Base-by-base conservation (phyloP, 495 filamentous ascomycete genomes). In the Neurospora sublineolata region DNA sequence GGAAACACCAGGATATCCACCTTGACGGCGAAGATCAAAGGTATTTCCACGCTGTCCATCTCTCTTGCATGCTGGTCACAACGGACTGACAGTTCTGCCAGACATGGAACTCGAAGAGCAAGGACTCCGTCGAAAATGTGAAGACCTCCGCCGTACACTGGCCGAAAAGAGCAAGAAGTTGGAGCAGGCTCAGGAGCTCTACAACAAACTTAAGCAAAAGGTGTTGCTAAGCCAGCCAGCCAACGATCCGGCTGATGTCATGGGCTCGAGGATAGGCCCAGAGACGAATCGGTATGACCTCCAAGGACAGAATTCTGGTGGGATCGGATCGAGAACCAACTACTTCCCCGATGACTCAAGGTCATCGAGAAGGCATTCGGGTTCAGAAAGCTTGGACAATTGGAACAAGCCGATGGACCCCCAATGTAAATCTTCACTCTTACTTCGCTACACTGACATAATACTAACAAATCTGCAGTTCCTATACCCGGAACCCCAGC, bases 181-280 rank as follows among this genome's bases (percentile, higher is more conserved):
- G n/a, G 82, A 89, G 4, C 90, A 94, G 71, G 90, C 89, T 23
- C 92, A 93, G 74, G 92, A 94, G 73, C 86, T 97, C 7, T 97
- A 97, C 73, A 90, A 93, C 73, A 86, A 90, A 39, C 83, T 97
- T 60, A 97, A 97, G 79, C 86, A 89, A 33, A 88, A 89, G 69
- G 87, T 89, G 5, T 88, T 93, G 84, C 81, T 86, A 36, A 86
- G 87, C 10, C 89, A 91, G 37, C 89, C 93, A 68, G 88, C 91
- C 71, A 86, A 85, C 60, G 91, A 91, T 20, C 92, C 91, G 4
- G 88, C 86, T 39, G 88, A 92, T 70, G 86, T 90, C 6, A 89
- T 89, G 1, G 86, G 89, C 30, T 82, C 88, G 27, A 84, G 85
- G 27, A 77, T 90, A 37, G 84, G 86, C 27, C 37, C 69, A 20